Percentiles rank a stretch among this genome's conserved stretches.
Conservation (phyloP, 2,329 filamentous ascomycete genomes). For the Westerdykella sp. region DNA sequence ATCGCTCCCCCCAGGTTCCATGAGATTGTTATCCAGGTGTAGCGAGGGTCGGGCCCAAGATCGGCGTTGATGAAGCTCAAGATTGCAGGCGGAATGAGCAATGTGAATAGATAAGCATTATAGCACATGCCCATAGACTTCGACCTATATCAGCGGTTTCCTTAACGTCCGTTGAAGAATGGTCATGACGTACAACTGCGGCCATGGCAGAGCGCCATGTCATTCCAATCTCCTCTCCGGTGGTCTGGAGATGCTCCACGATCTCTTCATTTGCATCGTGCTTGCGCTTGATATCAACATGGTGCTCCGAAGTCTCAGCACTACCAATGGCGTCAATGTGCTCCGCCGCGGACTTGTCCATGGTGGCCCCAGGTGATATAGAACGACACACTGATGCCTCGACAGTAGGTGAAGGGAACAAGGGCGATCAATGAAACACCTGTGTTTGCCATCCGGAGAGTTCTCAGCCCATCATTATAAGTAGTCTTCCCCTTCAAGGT, state of each 20-base stretch:
- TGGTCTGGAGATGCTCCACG: constrained; percentile 21
- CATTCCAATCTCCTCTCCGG: constrained; percentile 28
- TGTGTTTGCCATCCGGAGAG: no score
- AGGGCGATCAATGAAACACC: no score
- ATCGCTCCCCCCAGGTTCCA: constrained; percentile 31
- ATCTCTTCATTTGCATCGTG: constrained; percentile 24
- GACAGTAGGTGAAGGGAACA: no score
- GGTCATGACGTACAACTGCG: constrained; percentile 9
- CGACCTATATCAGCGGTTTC: neutral
- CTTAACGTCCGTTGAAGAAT: neutral
- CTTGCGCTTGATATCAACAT: constrained; percentile 4
- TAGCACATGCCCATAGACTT: constrained; percentile 27
- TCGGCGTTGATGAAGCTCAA: constrained; percentile 30
- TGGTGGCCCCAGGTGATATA: neutral
- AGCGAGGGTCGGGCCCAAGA: constrained; percentile 25
- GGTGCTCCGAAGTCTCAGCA: constrained; percentile 7
- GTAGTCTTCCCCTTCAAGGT: no score
- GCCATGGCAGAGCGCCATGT: constrained; percentile 24
- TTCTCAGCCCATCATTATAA: no score
- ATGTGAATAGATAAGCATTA: constrained; percentile 30
- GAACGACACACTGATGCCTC: no score
- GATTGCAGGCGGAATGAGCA: constrained; percentile 28
- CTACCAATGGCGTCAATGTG: constrained; percentile 18
- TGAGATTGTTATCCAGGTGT: constrained; percentile 30
- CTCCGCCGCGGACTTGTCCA: constrained; percentile 9